Conservation (phyloP, 345 rosid species). For the Corchorus capsularis region DNA sequence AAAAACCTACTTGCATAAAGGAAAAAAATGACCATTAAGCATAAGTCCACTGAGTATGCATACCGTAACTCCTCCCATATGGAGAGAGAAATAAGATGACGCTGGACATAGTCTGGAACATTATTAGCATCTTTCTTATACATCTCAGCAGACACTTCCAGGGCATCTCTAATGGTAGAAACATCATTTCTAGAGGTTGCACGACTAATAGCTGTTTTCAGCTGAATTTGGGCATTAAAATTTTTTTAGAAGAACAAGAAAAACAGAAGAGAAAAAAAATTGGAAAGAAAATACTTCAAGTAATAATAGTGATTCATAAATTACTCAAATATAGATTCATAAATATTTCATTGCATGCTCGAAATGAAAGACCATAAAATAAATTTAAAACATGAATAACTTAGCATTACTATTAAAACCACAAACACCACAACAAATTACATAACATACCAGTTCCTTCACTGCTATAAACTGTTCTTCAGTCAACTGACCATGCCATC, state of each 20-base stretch:
- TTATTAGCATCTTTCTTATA: conserved; percentile 87
- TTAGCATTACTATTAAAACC: neutral
- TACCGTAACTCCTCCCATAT: conserved; percentile 96
- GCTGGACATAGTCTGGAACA: conserved; percentile 89
- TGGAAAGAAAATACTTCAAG: neutral
- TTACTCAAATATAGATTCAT: neutral
- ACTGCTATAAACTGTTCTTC: conserved; percentile 98
- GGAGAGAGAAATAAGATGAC: conserved; percentile 87
- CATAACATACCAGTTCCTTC: conserved; percentile 84
- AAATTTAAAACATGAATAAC: neutral
- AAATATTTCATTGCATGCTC: too few species aligned
- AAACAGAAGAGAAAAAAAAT: neutral
- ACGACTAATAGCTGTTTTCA: conserved; percentile 90
- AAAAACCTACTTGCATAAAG: neutral
- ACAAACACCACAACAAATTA: conserved; percentile 12
- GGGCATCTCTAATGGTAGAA: conserved; percentile 86
- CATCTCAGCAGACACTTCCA: conserved; percentile 99
- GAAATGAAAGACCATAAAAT: neutral
- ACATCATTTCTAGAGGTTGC: conserved; percentile 94
- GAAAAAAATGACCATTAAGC: neutral
- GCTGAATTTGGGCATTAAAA: conserved; percentile 46
- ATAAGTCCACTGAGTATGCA: neutral
- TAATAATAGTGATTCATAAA: neutral
- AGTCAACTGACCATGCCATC: conserved; percentile 83
- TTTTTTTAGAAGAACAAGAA: neutral